Evolutionary conservation across 164 flowering plant genomes (phyloP).

Genomic region (Litsea cubeba): DNA sequence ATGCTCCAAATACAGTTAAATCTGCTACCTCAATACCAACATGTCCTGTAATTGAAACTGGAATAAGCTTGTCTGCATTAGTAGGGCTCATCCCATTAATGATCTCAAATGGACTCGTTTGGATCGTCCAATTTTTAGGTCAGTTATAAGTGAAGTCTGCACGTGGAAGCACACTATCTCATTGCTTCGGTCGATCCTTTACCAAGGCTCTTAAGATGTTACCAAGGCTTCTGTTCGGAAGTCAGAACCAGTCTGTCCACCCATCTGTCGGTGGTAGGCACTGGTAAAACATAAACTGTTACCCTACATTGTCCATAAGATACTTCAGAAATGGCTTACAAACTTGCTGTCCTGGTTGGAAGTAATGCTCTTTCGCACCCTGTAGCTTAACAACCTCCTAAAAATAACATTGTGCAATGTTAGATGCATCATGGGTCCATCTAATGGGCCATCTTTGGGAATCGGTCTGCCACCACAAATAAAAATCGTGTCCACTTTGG

Average conservation of each 20-base stretch:
- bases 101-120: neutral
- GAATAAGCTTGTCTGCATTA: neutral
- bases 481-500: neutral
- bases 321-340: neutral
- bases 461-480: neutral
- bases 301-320: neutral
- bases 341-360: neutral
- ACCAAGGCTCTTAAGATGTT: neutral
- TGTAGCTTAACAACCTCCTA: neutral
- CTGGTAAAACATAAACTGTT: neutral
- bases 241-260: neutral
- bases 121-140: neutral
- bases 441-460: conserved; percentile 2
- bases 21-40: neutral
- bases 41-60: neutral
- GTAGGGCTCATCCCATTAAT: neutral
- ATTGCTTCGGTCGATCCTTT: neutral
- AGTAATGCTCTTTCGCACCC: neutral
- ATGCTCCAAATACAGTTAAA: neutral
- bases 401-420: neutral
- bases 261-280: neutral
- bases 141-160: conserved; percentile 1
- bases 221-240: neutral
- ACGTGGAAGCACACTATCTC: neutral
- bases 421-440: neutral